phyloP scores from a whole-genome alignment of 1,284 basidiomycete genomes.

The Dichomitus squalens region DNA sequence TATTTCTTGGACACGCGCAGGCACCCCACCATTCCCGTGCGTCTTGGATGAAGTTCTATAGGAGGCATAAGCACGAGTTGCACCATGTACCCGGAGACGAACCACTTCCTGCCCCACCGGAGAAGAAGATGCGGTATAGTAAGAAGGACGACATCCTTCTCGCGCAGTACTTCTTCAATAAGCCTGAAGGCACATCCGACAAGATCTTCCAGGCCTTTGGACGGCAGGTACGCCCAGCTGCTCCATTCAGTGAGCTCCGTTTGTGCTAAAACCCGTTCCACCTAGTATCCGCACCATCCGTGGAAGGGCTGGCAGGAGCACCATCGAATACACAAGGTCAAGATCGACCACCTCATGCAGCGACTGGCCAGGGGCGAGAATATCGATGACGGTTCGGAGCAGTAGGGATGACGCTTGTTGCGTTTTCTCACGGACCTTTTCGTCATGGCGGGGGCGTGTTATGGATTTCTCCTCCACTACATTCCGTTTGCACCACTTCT shows the following conservation, averaged over 20 bases:
- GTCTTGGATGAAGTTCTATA: conserved; percentile 89
- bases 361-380: conserved; percentile 58
- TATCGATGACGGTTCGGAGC: conserved; percentile 40
- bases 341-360: conserved; percentile 76
- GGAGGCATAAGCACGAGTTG: conserved; percentile 80
- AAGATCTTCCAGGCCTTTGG: conserved; percentile 79
- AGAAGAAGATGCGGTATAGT: conserved; percentile 85
- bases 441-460: not conserved
- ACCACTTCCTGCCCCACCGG: conserved; percentile 70
- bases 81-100: conserved; percentile 62
- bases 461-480: not conserved
- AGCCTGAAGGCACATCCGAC: conserved; percentile 77
- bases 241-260: not conserved
- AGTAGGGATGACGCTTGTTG: conserved; percentile 2
- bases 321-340: conserved; percentile 80
- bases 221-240: conserved; percentile 47
- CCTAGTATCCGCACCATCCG: conserved; percentile 78
- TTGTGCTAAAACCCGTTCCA: not conserved
- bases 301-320: conserved; percentile 92
- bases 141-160: conserved; percentile 74
- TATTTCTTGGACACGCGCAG: conserved; percentile 35
- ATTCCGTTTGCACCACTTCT: too few relatives aligned
- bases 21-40: conserved; percentile 85
- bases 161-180: conserved; percentile 67
- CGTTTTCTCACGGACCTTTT: not conserved